Base-by-base conservation (phyloP, 495 filamentous ascomycete species). In the Podospora australis region DNA sequence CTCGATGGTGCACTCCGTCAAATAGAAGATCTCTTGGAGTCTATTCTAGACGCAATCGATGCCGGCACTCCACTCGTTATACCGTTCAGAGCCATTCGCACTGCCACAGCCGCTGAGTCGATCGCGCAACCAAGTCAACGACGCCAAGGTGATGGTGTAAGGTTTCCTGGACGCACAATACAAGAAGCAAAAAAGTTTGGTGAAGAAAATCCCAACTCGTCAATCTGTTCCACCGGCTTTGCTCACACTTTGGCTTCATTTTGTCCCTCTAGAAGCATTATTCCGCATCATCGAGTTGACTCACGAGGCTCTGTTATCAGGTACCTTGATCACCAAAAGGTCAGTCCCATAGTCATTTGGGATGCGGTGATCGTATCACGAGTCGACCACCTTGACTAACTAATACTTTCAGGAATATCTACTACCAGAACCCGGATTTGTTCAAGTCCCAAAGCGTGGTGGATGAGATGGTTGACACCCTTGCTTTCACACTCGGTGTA, bases 401-500 rank as follows among this genome's bases (percentile, higher is more conserved):
- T n/a, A n/a, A n/a, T n/a, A n/a, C n/a, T n/a, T 1, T 43, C 46
- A 95, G 92, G 56, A 89, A 92, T 50, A 87, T 98, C 11, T 98
- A 87, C 65, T 98, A 98, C 62, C 83, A 85, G 46, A 79, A 95
- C 55, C 82, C 86, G 0, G 76, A 79, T 32, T 75, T 92, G 1
- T 98, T 96, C 64, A 74, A 74, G 30, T 84, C 73, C 21, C 94
- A 97, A 57, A 56, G 57, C 13, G 75, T 82, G 4, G 88, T 97
- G 0, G 82, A 97, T 56, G 66, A 68, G 1, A 78, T 90, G 49
- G 74, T 97, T 2, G 90, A 98, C 57, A 87, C 90, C 52, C 67
- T 98, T 36, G 88, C 91, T 0, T 83, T 78, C 49, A 95, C 91
- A 0, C 79, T 90, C 35, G 71, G 74, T 10, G 63, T 87, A 8